Percentiles rank a stretch among this genome's conserved stretches.
Conservation (phyloP, 2,329 filamentous ascomycete genomes). For the Cordyceps farinosa region DNA sequence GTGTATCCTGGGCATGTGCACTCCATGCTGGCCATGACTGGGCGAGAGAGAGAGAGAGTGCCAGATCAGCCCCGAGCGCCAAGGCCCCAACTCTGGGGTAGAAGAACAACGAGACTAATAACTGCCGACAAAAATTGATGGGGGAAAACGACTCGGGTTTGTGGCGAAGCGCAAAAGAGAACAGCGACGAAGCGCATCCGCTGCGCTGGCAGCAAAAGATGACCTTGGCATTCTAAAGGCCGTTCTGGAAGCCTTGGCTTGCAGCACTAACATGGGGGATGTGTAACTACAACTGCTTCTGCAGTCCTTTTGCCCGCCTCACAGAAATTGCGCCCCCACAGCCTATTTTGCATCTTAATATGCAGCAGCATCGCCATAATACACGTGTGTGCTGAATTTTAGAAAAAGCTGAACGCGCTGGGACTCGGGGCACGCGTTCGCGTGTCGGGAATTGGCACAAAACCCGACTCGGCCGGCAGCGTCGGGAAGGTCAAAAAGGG, state of each 20-base stretch:
- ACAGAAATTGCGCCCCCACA: too few species aligned
- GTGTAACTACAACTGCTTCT: background rate
- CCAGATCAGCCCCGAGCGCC: background rate
- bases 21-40: background rate
- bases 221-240: background rate
- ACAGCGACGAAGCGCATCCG: background rate
- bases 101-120: background rate
- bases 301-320: background rate
- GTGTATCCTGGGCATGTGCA: background rate
- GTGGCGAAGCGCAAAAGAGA: background rate
- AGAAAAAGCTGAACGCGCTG: too few species aligned
- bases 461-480: background rate
- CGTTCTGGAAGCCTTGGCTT: conserved; percentile 15
- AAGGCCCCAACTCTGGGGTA: background rate
- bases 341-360: too few species aligned
- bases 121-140: background rate
- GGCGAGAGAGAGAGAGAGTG: background rate
- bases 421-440: too few species aligned
- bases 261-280: background rate
- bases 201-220: background rate
- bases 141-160: too few species aligned
- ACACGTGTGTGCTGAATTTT: too few species aligned
- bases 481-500: background rate
- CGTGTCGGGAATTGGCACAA: too few species aligned
- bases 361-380: too few species aligned